Conservation (phyloP, 129 eudicot species). For the Tagetes patula region DNA sequence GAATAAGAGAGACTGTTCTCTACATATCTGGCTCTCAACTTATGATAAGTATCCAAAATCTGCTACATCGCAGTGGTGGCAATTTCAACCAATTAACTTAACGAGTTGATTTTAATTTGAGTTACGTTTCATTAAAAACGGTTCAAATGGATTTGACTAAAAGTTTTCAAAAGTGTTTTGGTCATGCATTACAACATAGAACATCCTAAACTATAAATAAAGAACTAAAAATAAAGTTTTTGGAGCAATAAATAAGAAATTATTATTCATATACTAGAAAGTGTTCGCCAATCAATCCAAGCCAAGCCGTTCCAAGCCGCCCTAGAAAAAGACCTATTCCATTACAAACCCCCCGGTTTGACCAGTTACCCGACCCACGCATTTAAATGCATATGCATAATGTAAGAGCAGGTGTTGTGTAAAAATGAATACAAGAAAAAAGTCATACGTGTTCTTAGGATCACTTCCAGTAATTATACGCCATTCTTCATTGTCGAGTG, state of each 20-base stretch:
- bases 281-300: neutral
- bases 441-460: constrained; percentile 78
- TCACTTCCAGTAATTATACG: constrained; percentile 89
- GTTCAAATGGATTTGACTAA: neutral
- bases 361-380: neutral
- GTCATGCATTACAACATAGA: neutral
- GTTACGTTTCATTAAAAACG: neutral
- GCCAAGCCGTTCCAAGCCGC: neutral
- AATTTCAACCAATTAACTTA: neutral
- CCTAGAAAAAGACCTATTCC: neutral
- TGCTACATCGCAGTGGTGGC: neutral
- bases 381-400: neutral
- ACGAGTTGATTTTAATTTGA: neutral
- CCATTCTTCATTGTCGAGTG: constrained; percentile 86
- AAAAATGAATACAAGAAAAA: neutral
- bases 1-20: neutral
- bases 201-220: neutral
- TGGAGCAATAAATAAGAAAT: neutral
- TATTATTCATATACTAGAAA: neutral
- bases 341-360: neutral
- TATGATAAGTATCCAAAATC: neutral
- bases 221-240: neutral
- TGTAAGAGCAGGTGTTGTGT: constrained; percentile 9
- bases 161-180: neutral
- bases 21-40: neutral